A percentile compares a stretch with the other conserved stretches of the same genome.
These are phyloP conservation scores for Erigeron philadelphicus DNA, from an alignment of 140 eudicot genomes.

Conservation along the genomic window DNA sequence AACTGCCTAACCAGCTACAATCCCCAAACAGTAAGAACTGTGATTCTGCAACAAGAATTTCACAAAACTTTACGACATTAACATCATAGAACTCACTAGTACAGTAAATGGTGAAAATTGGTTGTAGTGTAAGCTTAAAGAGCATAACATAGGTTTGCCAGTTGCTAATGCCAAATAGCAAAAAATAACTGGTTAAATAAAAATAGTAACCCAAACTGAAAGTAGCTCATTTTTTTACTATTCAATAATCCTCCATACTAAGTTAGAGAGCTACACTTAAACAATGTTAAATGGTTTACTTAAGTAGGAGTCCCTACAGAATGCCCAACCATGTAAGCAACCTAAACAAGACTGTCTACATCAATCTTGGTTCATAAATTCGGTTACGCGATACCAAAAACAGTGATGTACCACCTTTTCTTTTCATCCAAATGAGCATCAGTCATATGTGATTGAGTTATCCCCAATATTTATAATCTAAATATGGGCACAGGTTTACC, in stretches of 20 bases:
- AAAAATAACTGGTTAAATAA: too few species aligned
- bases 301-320: neutral
- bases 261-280: neutral
- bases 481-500: too few species aligned
- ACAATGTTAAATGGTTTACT: neutral
- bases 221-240: too few species aligned
- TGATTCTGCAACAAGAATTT: neutral
- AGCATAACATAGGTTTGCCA: too few species aligned
- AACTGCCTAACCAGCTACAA: slow-evolving; percentile 25
- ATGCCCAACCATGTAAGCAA: neutral
- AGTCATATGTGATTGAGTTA: neutral
- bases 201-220: too few species aligned
- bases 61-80: neutral
- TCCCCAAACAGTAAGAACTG: slow-evolving; percentile 12
- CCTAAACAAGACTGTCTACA: neutral
- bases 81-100: neutral
- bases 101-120: too few species aligned
- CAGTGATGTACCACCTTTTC: neutral
- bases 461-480: too few species aligned
- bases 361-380: neutral
- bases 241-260: neutral
- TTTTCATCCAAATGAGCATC: neutral
- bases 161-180: too few species aligned
- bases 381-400: slow-evolving; percentile 1
- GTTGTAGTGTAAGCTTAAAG: too few species aligned